Evolutionary conservation across 345 rosid genomes (phyloP).

Genomic region (Turritis glabra): DNA sequence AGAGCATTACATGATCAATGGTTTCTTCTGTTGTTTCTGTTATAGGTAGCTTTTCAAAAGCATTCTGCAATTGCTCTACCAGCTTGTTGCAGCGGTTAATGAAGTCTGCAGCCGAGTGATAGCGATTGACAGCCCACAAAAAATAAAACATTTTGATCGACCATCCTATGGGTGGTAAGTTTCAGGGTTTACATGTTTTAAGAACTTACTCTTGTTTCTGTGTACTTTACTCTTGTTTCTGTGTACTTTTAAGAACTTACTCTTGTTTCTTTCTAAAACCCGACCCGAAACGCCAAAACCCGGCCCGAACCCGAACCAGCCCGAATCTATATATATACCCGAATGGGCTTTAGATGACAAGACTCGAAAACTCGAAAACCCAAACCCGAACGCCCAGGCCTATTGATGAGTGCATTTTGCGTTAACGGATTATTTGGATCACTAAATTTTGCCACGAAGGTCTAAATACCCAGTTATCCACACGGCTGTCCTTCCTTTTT

Average conservation of each 20-base stretch:
- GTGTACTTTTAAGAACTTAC: no score
- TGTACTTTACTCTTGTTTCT: neutral
- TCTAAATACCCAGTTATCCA: neutral
- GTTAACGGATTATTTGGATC: neutral
- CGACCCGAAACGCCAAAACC: no score
- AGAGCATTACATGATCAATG: conserved; percentile 5
- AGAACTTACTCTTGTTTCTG: conserved; percentile 24
- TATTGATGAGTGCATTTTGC: neutral
- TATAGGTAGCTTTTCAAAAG: conserved; percentile 20
- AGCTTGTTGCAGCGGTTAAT: neutral
- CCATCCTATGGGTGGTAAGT: no score
- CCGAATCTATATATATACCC: no score
- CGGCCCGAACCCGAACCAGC: no score
- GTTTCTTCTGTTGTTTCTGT: neutral
- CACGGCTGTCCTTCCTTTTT: neutral
- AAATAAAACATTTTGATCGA: no score
- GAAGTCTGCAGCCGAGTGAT: neutral
- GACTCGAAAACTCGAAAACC: no score
- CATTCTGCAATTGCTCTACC: conserved; percentile 1
- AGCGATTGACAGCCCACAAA: no score
- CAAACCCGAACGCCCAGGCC: no score
- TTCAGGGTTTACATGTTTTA: no score
- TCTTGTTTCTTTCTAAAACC: no score
- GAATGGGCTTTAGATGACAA: no score
- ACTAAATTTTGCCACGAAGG: neutral